These are phyloP conservation scores for Neohortaea acidophila DNA, from an alignment of 495 filamentous ascomycete genomes.

Conservation along the genomic window DNA sequence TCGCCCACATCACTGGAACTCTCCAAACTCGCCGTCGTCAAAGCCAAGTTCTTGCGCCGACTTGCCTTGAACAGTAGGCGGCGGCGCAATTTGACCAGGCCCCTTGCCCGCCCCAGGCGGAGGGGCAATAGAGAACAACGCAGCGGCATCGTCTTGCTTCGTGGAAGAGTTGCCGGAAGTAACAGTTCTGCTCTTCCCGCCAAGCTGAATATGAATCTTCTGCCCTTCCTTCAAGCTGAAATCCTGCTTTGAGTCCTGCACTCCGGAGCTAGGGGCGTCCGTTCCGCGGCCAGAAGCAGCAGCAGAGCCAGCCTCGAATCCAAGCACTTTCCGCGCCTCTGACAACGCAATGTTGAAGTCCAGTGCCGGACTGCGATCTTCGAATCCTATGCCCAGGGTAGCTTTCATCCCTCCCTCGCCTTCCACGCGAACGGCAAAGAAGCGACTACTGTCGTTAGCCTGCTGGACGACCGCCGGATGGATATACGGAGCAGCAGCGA, in stretches of 20 bases:
- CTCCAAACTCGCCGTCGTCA: conserved; percentile 39
- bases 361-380: conserved; percentile 67
- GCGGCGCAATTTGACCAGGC: conserved; percentile 38
- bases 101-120: conserved; percentile 33
- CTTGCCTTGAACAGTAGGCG: conserved; percentile 26
- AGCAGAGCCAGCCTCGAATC: conserved; percentile 13
- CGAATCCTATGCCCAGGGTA: conserved; percentile 67
- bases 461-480: conserved; percentile 45
- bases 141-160: conserved; percentile 11
- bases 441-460: conserved; percentile 55
- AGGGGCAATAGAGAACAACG: conserved; percentile 35
- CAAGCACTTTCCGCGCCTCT: conserved; percentile 48
- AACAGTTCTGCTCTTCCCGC: conserved; percentile 22
- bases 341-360: conserved; percentile 70
- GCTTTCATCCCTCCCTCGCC: conserved; percentile 55
- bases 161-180: conserved; percentile 4
- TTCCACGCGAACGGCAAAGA: conserved; percentile 66
- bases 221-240: conserved; percentile 71
- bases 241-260: conserved; percentile 43
- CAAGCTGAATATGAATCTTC: conserved; percentile 67
- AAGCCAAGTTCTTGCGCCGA: conserved; percentile 32
- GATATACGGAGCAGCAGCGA: conserved; percentile 65
- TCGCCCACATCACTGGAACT: conserved; percentile 34
- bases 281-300: conserved; percentile 9
- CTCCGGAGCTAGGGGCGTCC: conserved; percentile 13